Base-by-base conservation (phyloP, 2,329 filamentous ascomycete species). In the Cordyceps farinosa region DNA sequence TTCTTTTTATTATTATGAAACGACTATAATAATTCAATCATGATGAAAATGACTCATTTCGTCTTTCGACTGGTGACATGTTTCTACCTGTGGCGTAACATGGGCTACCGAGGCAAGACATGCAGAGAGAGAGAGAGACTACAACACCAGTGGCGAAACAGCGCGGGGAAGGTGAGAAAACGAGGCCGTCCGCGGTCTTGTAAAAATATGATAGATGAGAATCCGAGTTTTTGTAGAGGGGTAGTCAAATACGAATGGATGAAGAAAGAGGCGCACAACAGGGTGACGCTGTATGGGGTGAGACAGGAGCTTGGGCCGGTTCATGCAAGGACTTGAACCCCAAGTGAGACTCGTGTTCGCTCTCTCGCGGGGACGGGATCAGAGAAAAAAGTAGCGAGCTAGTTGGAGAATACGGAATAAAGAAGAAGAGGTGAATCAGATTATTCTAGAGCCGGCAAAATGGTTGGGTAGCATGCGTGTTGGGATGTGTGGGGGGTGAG, bases 11-110 rank as follows among this genome's bases (percentile, higher is more conserved):
- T 63, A 32, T 44, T 45, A 32, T 32, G 59, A 32, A 30, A 61
- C 11, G 47, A 53, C 54, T 44, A 44, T 15, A 27, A 58, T 57
- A 63, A 64, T 64, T 51, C 22, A 22, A 22, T 22, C 30, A 53
- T 44, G 27, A 53, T 36, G 48, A 61, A 52, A 45, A 34, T 53
- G 7, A 17, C 15, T 13, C 7, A 40, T 44, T 6, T 45, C 22
- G 17, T 38, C n/a, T 27, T n/a, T 17, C 13, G n/a, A 22, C 36
- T 22, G 29, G 32, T 40, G 47, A 51, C 47, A 10, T 30, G 9
- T 11, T 7, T 22, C 10, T 5, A 27, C 44, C 22, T 38, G 34
- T 1, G 1, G 22, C 22, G 22, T 22, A 22, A 22, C 22, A 22
- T 22, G 4, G 38, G 38, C 13, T 15, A 15, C 3, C 5, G 38